These are phyloP conservation scores for Thermothelomyces thermophilus DNA, from an alignment of 2,329 filamentous ascomycete species.

Conservation along the genomic window DNA sequence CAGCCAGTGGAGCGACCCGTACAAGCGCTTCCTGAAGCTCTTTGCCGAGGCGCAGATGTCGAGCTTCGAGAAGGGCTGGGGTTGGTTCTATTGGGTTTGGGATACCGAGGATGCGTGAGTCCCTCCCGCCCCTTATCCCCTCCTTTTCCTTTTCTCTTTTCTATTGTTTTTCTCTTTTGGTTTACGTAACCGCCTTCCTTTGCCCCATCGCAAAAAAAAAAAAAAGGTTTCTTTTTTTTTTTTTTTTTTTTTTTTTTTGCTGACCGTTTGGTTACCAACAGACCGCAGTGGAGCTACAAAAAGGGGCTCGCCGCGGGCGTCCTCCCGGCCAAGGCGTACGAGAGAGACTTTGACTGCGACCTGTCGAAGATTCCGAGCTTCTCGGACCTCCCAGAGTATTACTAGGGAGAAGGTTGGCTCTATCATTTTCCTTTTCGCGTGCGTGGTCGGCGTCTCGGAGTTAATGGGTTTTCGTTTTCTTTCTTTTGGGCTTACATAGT, in stretches of 20 bases:
- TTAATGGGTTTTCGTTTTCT: too few relatives aligned
- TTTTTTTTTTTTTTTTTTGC: conserved; percentile 1
- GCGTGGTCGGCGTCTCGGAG: conserved; percentile 7
- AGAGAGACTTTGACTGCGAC: conserved; percentile 63
- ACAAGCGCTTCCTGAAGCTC: conserved; percentile 79
- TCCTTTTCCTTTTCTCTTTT: not conserved
- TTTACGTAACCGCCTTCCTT: too few relatives aligned
- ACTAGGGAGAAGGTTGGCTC: not conserved
- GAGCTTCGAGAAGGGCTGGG: conserved; percentile 86
- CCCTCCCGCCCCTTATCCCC: not conserved
- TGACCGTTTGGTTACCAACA: conserved; percentile 12
- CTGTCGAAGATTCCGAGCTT: conserved; percentile 47
- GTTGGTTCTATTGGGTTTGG: conserved; percentile 99
- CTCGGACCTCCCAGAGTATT: conserved; percentile 31
- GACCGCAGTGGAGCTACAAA: conserved; percentile 85
- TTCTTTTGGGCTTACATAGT: too few relatives aligned
- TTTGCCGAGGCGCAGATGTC: conserved; percentile 97
- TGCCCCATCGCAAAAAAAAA: too few relatives aligned
- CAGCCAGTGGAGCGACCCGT: conserved; percentile 58
- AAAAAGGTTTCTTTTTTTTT: too few relatives aligned
- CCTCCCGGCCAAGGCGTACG: conserved; percentile 68
- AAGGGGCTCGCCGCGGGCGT: conserved; percentile 70
- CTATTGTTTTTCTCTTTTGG: not conserved
- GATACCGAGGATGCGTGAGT: conserved; percentile 59
- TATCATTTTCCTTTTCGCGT: not conserved